Evolutionary conservation across 2,329 filamentous ascomycete genomes (phyloP).

Genomic region (Pseudocercospora musae): DNA sequence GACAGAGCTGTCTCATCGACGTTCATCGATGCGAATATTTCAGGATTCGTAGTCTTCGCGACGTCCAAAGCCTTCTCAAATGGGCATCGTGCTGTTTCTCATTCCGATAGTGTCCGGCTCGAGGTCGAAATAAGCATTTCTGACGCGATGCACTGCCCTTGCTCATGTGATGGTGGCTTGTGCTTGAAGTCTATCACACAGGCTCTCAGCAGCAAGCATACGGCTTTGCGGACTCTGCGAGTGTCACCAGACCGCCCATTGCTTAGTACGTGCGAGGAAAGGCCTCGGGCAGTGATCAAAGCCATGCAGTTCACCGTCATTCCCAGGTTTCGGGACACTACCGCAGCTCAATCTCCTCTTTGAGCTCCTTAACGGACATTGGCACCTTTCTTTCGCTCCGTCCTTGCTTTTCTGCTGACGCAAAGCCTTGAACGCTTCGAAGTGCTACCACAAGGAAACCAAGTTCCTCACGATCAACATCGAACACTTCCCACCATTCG

Average conservation of each 20-base stretch:
- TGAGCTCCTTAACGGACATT: conserved; percentile 57
- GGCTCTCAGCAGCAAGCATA: not conserved
- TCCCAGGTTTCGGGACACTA: conserved; percentile 8
- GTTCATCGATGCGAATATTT: not conserved
- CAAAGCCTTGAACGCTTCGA: conserved; percentile 72
- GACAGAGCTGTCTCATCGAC: not conserved
- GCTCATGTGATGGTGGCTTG: not conserved
- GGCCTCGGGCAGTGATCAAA: not conserved
- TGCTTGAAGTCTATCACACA: not conserved
- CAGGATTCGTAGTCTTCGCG: not conserved
- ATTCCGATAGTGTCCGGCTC: not conserved
- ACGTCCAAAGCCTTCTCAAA: not conserved
- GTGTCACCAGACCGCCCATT: not conserved
- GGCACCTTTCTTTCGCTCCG: conserved; percentile 53
- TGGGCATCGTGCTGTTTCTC: not conserved
- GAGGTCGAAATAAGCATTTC: not conserved
- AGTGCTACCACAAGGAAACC: conserved; percentile 88
- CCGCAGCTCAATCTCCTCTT: conserved; percentile 54
- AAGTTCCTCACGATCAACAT: conserved; percentile 89
- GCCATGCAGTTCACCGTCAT: not conserved
- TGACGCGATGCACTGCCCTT: not conserved
- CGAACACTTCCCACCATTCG: conserved; percentile 98
- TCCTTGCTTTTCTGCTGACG: conserved; percentile 56
- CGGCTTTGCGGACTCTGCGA: no score
- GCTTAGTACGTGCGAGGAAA: not conserved